Base-by-base conservation (phyloP, 495 filamentous ascomycete genomes). In the Clohesyomyces aquaticus region DNA sequence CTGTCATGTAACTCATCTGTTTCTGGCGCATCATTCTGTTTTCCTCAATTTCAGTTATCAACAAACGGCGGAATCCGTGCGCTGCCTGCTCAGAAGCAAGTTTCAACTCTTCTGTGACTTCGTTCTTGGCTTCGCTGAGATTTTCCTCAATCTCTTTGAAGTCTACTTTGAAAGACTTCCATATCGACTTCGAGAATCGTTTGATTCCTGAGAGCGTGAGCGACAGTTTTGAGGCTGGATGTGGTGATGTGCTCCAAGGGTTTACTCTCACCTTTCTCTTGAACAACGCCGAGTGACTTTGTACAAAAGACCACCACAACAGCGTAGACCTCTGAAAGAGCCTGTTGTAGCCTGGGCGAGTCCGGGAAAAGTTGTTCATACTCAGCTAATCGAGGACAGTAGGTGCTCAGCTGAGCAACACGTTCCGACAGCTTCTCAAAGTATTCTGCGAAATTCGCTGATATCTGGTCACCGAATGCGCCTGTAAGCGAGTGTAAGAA, bases 151-250 rank as follows among this genome's bases (percentile, higher is more conserved):
- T 65, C 25, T 65, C 61, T 45, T 65, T 51, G 43, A 58, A 65
- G 6, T 65, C 61, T 25, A 58, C 53, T 27, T 58, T 58, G 43
- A 65, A 65, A 58, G 61, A 29, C 29, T 65, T 65, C 61, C 61
- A 65, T 58, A 58, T 51, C 50, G 61, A 58, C 61, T 58, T 65
- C 38, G 43, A 65, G n/a, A 32, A 65, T 58, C 61, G 61, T 59
- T 65, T 65, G 3, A 65, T 51, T 21, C 53, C 61, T 65, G 19
- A 51, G 22, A 58, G 47, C 38, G 16, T 26, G 32, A 51, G 51
- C 14, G 54, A n/a, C n/a, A 21, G 32, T 11, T 58, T 58, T 49
- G 61, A 65, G 51, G 41, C 43, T 47, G 19, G 8, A 22, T n/a
- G 19, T 4, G 43, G 19, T 8, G 6, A 6, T 8, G n/a, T 22